Evolutionary conservation across 352 stramenopile genomes (phyloP).

Genomic region (Pythium rhizo-oryzae): DNA sequence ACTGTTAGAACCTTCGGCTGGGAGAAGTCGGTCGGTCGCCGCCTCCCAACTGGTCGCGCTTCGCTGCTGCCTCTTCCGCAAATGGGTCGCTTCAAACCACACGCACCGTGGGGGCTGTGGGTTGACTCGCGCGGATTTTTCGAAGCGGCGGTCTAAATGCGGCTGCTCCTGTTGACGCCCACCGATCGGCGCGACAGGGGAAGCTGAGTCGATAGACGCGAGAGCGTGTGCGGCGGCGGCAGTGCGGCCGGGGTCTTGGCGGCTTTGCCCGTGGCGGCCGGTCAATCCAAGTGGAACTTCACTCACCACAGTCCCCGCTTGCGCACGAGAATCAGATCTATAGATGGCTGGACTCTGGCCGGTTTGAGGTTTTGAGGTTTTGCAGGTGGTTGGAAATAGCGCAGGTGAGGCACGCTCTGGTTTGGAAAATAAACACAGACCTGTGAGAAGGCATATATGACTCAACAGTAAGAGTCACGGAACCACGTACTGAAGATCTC

Average conservation of each 20-base stretch:
- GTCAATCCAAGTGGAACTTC: slow-evolving; percentile 8
- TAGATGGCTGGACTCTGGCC: not conserved
- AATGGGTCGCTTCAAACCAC: not conserved
- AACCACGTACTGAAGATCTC: not conserved
- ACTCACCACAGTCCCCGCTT: not conserved
- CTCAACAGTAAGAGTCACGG: not conserved
- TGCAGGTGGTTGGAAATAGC: not conserved
- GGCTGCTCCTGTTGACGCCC: not conserved
- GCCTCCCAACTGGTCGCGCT: not conserved
- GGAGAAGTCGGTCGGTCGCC: not conserved
- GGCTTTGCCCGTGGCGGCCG: slow-evolving; percentile 6
- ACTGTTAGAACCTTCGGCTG: not conserved
- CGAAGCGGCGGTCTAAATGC: not conserved
- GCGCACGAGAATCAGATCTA: not conserved
- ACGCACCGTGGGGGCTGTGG: not conserved
- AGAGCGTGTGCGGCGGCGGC: slow-evolving; percentile 3
- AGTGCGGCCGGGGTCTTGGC: not conserved
- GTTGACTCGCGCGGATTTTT: not conserved
- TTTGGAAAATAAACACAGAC: not conserved
- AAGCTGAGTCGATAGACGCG: not conserved
- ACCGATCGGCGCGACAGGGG: not conserved
- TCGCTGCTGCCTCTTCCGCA: slow-evolving; percentile 13
- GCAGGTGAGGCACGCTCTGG: not conserved
- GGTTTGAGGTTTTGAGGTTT: not conserved
- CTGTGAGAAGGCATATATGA: not conserved